Base-by-base conservation (phyloP, 495 filamentous ascomycete genomes). In the Lasiosphaeris hirsuta region DNA sequence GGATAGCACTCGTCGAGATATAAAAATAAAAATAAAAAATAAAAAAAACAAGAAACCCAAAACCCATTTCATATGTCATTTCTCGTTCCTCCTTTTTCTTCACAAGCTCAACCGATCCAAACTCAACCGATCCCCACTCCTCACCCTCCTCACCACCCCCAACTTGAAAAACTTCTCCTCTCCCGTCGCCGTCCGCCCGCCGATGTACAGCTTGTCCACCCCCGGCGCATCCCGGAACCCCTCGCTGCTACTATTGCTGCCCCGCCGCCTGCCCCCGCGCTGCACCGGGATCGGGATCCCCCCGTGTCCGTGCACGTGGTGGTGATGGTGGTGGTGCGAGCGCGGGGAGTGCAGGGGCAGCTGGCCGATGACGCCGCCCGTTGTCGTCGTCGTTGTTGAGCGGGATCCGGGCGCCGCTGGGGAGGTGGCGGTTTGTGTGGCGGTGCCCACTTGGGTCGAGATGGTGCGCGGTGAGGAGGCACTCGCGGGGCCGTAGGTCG, bases 151-250 rank as follows among this genome's bases (percentile, higher is more conserved):
- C 40, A 84, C 80, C 10, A 83, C 79, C 17, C 81, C 81, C 1
- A 85, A 66, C 61, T 89, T 86, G 63, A 95, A 95, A 69, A 92
- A 96, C 64, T 85, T 80, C 71, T 96, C 92, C 65, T 96, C 92
- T 4, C 92, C 92, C 1, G 74, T 79, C n/a, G 90, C 86, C 35
- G 90, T 95, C 61, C 87, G 74, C 1, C 92, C 92, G 2, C 92
- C 92, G 51, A 96, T 90, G 70, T 93, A 96, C 86, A 90, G 90
- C 60, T 79, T 79, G 74, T 96, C 92, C 0, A 81, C 80, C 0
- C 88, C 88, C 1, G 86, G 62, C 5, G 85, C 85, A 62, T 95
- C 91, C 14, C 88, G 75, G 62, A 95, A 96, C 7, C 85, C 84
- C 48, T 90, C 89, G 39, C 83, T 88, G 46, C 84, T 87, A 66